Conservation (phyloP, 2,329 filamentous ascomycete genomes). For the Diaporthe eres region DNA sequence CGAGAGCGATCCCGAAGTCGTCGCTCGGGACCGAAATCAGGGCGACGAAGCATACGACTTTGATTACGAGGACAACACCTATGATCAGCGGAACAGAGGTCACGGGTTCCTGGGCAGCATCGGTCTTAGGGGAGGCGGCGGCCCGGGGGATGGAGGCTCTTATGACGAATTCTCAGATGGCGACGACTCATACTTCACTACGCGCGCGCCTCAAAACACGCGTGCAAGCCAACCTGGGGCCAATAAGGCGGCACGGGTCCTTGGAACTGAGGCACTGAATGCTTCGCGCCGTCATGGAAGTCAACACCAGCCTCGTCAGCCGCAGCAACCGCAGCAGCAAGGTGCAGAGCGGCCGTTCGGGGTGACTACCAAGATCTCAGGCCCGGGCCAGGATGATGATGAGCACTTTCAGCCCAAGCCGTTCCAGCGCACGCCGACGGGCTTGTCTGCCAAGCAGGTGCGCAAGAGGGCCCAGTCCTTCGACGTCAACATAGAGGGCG, state of each 20-base stretch:
- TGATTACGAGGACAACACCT: conserved; percentile 48
- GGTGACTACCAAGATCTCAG: conserved; percentile 27
- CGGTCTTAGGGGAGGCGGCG: conserved; percentile 54
- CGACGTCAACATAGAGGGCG: conserved; percentile 83
- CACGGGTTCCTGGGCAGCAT: conserved; percentile 42
- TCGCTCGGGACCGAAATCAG: conserved; percentile 5
- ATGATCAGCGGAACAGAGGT: conserved; percentile 42
- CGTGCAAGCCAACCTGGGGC: conserved; percentile 40
- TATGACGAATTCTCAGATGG: conserved; percentile 66
- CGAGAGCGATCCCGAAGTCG: conserved; percentile 57
- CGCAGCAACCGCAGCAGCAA: conserved; percentile 1
- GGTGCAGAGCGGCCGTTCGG: neutral
- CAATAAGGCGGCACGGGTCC: conserved; percentile 37
- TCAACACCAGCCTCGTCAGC: conserved; percentile 10
- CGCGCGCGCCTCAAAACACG: conserved; percentile 50
- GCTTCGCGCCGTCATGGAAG: conserved; percentile 35
- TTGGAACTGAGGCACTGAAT: conserved; percentile 37
- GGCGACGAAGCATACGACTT: conserved; percentile 48
- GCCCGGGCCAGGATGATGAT: conserved; percentile 39
- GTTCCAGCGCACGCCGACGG: conserved; percentile 80
- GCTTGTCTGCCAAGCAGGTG: conserved; percentile 73
- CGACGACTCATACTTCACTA: conserved; percentile 71
- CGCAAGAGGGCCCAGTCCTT: conserved; percentile 64
- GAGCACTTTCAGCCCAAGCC: conserved; percentile 49
- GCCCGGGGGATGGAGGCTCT: conserved; percentile 55